phyloP scores from a whole-genome alignment of 2,329 filamentous ascomycete species.

The Colletotrichum simmondsii region DNA sequence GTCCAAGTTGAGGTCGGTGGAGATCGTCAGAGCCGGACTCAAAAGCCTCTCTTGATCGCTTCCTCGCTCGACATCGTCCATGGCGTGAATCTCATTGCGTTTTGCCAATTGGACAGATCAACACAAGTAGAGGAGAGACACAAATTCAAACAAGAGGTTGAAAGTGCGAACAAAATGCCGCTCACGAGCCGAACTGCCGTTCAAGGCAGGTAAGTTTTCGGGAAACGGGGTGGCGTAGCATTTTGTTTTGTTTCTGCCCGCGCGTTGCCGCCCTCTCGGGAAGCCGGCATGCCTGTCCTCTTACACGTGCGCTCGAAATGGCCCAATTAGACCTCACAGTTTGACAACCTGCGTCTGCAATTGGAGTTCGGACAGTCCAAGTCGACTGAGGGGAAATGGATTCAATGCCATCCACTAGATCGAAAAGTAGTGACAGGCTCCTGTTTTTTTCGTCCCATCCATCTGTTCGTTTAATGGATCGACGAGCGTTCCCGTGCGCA shows the following conservation, averaged over 20 bases:
- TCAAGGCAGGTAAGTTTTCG: neutral
- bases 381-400: no score
- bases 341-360: neutral
- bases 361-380: neutral
- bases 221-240: neutral
- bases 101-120: neutral
- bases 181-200: neutral
- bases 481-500: neutral
- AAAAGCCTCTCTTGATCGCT: neutral
- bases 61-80: conserved; percentile 15
- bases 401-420: neutral
- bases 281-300: neutral
- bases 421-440: neutral
- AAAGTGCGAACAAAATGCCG: neutral
- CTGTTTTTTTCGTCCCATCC: neutral
- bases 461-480: neutral
- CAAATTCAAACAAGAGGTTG: neutral
- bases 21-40: neutral
- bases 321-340: neutral
- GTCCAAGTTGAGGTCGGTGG: neutral
- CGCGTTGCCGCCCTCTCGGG: neutral
- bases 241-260: neutral
- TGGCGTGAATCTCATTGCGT: neutral
- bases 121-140: neutral
- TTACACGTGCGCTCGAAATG: neutral